Evolutionary conservation across 225 moss, liverwort and hornwort species (phyloP).

Genomic region (Bryoerythrophyllum caledonicum): DNA sequence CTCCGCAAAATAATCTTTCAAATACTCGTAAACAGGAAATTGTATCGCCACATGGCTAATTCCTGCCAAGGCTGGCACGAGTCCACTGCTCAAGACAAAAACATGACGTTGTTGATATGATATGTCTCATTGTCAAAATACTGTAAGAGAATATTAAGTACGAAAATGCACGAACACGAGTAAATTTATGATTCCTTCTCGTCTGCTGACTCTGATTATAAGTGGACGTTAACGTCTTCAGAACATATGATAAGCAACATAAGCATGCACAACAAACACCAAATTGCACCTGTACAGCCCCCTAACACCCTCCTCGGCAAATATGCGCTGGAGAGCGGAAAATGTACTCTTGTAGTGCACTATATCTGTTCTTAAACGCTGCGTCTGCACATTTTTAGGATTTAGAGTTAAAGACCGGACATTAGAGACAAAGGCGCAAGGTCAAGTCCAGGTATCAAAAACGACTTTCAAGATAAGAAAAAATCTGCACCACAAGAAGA

Average conservation of each 20-base stretch:
- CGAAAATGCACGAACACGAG: slow-evolving; percentile 3
- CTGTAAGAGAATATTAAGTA: not conserved
- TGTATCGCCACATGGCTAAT: slow-evolving; percentile 99
- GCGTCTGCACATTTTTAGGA: slow-evolving; percentile 60
- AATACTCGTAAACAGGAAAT: slow-evolving; percentile 92
- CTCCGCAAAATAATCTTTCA: slow-evolving; percentile 87
- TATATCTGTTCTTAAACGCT: slow-evolving; percentile 86
- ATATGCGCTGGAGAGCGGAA: slow-evolving; percentile 91
- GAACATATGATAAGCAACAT: not conserved
- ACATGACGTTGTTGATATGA: slow-evolving; percentile 31
- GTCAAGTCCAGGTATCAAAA: not conserved
- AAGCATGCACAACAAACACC: slow-evolving; percentile 25
- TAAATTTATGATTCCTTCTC: not conserved
- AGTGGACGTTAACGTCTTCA: not conserved
- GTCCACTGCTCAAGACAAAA: slow-evolving; percentile 78
- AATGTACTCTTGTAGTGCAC: slow-evolving; percentile 93
- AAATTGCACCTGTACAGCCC: slow-evolving; percentile 85
- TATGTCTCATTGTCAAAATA: slow-evolving; percentile 11
- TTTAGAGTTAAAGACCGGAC: slow-evolving; percentile 3
- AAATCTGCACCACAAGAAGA: slow-evolving; percentile 3
- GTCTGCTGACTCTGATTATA: not conserved
- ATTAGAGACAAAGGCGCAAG: not conserved
- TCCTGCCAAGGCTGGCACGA: slow-evolving; percentile 98
- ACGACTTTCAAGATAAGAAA: not conserved
- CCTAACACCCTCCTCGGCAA: slow-evolving; percentile 85